A percentile compares a stretch with the other conserved stretches of the same genome.
Evolutionary conservation across 176 grass and related monocot genomes (phyloP).

Genomic region (Lolium perenne): DNA sequence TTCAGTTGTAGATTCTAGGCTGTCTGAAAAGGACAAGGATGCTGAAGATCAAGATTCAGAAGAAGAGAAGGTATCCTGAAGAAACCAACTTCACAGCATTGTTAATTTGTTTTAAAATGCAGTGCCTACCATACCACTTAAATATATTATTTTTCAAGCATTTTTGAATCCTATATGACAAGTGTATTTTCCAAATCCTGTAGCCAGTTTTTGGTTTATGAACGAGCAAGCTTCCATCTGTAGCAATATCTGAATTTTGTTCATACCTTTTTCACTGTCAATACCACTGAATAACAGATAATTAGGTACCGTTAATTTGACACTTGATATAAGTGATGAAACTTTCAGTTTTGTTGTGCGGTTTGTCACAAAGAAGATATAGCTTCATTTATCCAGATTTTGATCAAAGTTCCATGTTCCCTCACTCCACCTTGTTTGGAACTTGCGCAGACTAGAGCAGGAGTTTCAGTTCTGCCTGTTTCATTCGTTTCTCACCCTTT

Average conservation of each 20-base stretch:
- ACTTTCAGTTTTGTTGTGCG: too few relatives aligned
- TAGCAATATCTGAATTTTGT: not conserved
- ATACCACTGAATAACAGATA: not conserved
- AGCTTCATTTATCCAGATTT: too few relatives aligned
- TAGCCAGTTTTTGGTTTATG: not conserved
- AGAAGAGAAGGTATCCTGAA: constrained; percentile 61
- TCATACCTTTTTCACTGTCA: not conserved
- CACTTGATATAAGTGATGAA: not conserved
- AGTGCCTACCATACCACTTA: not conserved
- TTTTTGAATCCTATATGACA: constrained; percentile 12
- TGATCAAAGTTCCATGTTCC: too few relatives aligned
- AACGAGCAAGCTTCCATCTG: constrained; percentile 10
- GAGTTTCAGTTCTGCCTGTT: too few relatives aligned
- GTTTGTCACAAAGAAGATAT: too few relatives aligned
- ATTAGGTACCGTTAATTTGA: not conserved
- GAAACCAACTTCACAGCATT: constrained; percentile 26
- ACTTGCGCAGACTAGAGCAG: too few relatives aligned
- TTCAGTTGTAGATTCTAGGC: constrained; percentile 67
- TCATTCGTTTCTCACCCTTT: too few relatives aligned
- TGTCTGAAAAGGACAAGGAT: constrained; percentile 46
- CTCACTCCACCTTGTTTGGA: too few relatives aligned
- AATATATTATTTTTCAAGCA: not conserved
- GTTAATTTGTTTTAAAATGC: constrained; percentile 10
- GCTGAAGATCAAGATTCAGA: constrained; percentile 31
- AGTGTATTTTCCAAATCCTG: constrained; percentile 5